Base-by-base conservation (phyloP, 1,284 basidiomycete genomes). In the Pascua guehoae region DNA sequence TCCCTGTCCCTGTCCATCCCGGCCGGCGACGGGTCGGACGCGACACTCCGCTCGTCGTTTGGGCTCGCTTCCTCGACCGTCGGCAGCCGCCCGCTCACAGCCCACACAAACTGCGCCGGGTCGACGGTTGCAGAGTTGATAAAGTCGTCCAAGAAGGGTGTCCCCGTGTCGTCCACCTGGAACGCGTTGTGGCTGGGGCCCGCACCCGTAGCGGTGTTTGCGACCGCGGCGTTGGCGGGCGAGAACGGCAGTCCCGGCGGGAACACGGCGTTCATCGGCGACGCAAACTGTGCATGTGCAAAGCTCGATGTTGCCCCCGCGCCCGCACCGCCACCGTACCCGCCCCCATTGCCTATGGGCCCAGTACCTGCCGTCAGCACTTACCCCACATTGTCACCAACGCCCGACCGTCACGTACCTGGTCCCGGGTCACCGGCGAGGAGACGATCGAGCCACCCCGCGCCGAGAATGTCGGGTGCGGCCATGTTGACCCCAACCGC, bases 91-190 rank as follows among this genome's bases (percentile, higher is more conserved):
- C 62, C 60, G 48, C 58, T 62, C 50, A 66, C 44, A 5, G 67
- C 67, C 55, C 61, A 54, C 39, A 68, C 58, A 43, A 68, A 66
- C 46, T 65, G 60, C 14, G 59, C 47, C 8, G 63, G 67, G 47
- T 66, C 65, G 41, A 67, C 46, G 32, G 11, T 17, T 3, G 57
- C 24, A 12, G 4, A 41, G 16, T 12, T 44, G 42, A 24, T 10
- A 14, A 12, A 32, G 24, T 32, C 24, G 24, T 32, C 24, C 24
- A 32, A 7, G 24, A 32, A 32, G 4, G 24, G 24, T 32, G 24
- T 32, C 4, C 4, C 4, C 7, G 24, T 32, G 24, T 32, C 24
- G 24, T 7, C 24, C 24, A 32, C 24, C 24, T 32, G 24, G 24
- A 32, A 32, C 24, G 24, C 7, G 24, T 32, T 32, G 24, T n/a